Base-by-base conservation (phyloP, 116 monocot species). In the Phalaenopsis hybrid region DNA sequence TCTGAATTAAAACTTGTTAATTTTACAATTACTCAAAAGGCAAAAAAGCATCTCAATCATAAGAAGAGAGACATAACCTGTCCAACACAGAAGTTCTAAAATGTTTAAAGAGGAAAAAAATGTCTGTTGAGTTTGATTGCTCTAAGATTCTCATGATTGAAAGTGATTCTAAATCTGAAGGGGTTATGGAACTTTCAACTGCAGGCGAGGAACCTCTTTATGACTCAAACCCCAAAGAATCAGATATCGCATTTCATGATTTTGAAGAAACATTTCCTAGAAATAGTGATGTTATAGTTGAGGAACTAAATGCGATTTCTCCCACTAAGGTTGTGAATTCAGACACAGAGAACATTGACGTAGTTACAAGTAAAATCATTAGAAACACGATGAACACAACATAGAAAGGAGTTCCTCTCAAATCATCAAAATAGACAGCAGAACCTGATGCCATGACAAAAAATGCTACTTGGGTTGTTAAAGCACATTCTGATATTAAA, bases 281-380 rank as follows among this genome's bases (percentile, higher is more conserved):
- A 75, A 75, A 75, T 45, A 75, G 17, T 17, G 43, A 45, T 75
- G 44, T 6, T 75, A 75, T 18, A 45, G 25, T 77, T 77, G 77
- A 18, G 17, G 77, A 51, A 48, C 23, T 28, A 77, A 51, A 25
- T 11, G 23, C 13, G 13, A 8, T 25, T 25, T 11, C 20, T 77
- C 43, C 23, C 51, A 13, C 50, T 77, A 51, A 28, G 9, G 21
- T 50, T n/a, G 23, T 13, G 15, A 77, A 49, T 20, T 77, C 13
- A 13, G 77, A 51, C 28, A 28, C 25, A 17, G 50, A 51, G 25
- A 77, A 50, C 25, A 7, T 23, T 51, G 23, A 48, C 25, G 77
- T 51, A 77, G 1, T 77, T 51, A 12, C 25, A 25, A 21, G 16
- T 51, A 44, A 45, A 75, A 75, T 31, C 44, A 43, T 41, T 20